Evolutionary conservation across 129 eudicot species (phyloP).

Genomic region (Flaveria bidentis): DNA sequence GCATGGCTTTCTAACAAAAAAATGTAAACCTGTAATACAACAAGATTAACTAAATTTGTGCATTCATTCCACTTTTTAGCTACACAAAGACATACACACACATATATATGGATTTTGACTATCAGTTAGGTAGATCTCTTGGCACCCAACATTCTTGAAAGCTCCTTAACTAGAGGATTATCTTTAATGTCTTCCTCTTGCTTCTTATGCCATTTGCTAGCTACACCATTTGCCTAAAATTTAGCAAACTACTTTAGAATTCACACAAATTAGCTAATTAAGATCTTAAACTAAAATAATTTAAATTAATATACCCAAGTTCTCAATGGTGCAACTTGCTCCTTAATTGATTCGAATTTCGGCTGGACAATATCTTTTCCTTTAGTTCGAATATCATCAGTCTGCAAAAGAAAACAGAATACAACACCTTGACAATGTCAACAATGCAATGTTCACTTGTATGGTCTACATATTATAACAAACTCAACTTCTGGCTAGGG

Average conservation of each 20-base stretch:
- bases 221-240: conserved; percentile 61
- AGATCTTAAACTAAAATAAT: background rate
- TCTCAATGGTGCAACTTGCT: conserved; percentile 59
- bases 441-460: conserved; percentile 1
- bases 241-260: conserved; percentile 10
- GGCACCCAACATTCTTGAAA: conserved; percentile 61
- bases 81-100: background rate
- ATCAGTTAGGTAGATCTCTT: conserved; percentile 41
- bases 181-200: conserved; percentile 51
- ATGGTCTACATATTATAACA: background rate
- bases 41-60: conserved; percentile 12
- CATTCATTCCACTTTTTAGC: conserved; percentile 11
- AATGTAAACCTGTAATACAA: conserved; percentile 22
- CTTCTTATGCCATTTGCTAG: conserved; percentile 75
- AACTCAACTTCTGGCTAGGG: background rate
- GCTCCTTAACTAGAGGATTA: conserved; percentile 66
- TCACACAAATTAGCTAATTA: background rate
- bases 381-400: conserved; percentile 65
- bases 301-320: conserved; percentile 60
- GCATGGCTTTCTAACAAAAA: conserved; percentile 7
- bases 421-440: background rate
- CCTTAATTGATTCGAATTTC: conserved; percentile 53
- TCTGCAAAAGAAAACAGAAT: conserved; percentile 41
- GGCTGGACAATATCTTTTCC: conserved; percentile 76
- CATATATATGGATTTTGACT: conserved; percentile 4